Evolutionary conservation across 495 filamentous ascomycete genomes (phyloP).

Genomic region (Penicillium flavigenum): DNA sequence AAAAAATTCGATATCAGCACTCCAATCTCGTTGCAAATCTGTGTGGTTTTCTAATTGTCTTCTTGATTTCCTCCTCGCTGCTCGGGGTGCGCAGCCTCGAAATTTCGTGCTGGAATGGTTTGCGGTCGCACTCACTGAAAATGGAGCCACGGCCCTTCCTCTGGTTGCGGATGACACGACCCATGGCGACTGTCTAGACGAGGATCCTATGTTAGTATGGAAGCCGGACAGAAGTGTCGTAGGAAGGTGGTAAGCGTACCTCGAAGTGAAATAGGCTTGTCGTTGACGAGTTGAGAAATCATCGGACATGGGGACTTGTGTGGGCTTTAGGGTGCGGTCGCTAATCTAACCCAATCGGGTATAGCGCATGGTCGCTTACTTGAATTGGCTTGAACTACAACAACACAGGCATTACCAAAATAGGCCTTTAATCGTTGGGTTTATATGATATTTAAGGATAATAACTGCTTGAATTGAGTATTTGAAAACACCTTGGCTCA

Average conservation of each 20-base stretch:
- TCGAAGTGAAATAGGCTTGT: conserved; percentile 53
- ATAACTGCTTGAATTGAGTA: not conserved
- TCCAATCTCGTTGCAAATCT: conserved; percentile 23
- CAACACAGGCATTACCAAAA: not conserved
- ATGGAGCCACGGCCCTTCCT: conserved; percentile 97
- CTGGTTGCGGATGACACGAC: conserved; percentile 93
- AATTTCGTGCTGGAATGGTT: conserved; percentile 22
- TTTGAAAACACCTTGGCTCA: not conserved
- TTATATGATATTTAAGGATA: not conserved
- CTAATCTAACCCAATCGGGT: conserved; percentile 47
- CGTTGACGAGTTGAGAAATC: conserved; percentile 50
- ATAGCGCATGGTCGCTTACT: conserved; percentile 31
- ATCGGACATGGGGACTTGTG: conserved; percentile 43
- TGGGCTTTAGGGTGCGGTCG: conserved; percentile 52
- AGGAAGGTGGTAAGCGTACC: conserved; percentile 46
- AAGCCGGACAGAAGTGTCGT: conserved; percentile 33
- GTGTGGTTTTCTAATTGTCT: conserved; percentile 19
- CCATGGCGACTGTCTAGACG: conserved; percentile 58
- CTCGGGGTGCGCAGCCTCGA: conserved; percentile 10
- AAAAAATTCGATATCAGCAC: conserved; percentile 44
- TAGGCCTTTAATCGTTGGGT: not conserved
- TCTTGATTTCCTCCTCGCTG: conserved; percentile 18
- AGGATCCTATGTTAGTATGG: conserved; percentile 43
- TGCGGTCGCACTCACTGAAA: conserved; percentile 74
- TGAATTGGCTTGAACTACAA: conserved; percentile 3